Percentiles rank a stretch among this genome's conserved stretches.
These are phyloP conservation scores for Musa itinerans DNA, from an alignment of 176 grass and related monocot species.

Conservation along the genomic window DNA sequence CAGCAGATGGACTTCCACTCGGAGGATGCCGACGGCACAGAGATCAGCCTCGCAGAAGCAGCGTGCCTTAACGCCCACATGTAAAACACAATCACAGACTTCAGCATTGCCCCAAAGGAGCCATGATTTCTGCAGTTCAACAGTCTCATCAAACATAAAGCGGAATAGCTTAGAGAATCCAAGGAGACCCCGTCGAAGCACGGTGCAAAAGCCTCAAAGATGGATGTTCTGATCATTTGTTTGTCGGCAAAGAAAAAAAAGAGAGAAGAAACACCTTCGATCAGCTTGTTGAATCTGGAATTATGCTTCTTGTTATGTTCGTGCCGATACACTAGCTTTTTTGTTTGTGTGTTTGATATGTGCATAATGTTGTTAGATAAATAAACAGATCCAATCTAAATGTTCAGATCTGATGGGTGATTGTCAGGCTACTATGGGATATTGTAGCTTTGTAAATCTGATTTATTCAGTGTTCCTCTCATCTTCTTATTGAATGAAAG, in stretches of 20 bases:
- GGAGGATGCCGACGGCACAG: constrained; percentile 23
- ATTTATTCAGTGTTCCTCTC: background rate
- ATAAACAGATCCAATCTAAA: constrained; percentile 27
- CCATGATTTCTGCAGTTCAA: constrained; percentile 77
- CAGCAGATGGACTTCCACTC: constrained; percentile 50
- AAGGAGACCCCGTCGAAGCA: constrained; percentile 33
- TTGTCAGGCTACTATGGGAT: background rate
- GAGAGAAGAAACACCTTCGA: constrained; percentile 9
- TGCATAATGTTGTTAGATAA: constrained; percentile 44
- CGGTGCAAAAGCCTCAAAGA: constrained; percentile 56
- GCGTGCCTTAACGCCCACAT: constrained; percentile 36
- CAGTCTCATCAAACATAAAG: constrained; percentile 82
- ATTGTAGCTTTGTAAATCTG: background rate
- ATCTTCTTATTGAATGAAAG: no score
- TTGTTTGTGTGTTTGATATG: constrained; percentile 28
- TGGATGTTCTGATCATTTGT: constrained; percentile 59
- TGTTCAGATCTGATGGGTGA: constrained; percentile 25
- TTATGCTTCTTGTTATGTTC: constrained; percentile 6
- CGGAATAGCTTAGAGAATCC: constrained; percentile 53
- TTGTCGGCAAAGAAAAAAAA: constrained; percentile 2
- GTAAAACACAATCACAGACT: constrained; percentile 57
- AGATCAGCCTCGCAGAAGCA: constrained; percentile 54
- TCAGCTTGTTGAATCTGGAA: constrained; percentile 3
- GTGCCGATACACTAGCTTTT: constrained; percentile 9
- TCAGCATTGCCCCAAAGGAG: constrained; percentile 44